Percentiles rank a stretch among this genome's conserved stretches.
phyloP scores from a whole-genome alignment of 768 basidiomycete genomes.

The Chalciporus piperatus region DNA sequence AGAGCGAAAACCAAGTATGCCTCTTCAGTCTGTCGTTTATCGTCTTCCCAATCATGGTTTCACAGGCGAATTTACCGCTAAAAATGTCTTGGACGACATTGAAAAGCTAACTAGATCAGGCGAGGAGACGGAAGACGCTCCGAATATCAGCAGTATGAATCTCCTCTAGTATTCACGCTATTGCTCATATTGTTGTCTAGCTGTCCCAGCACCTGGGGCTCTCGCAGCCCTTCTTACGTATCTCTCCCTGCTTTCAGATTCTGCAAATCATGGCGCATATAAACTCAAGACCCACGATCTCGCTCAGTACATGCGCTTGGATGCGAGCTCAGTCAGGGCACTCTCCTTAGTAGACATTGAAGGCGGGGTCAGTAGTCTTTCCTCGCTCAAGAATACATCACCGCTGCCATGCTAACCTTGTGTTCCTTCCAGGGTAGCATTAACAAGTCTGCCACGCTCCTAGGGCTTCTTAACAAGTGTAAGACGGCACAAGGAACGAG shows the following conservation, averaged over 20 bases:
- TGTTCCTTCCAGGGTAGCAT: constrained; percentile 44
- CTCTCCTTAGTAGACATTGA: constrained; percentile 79
- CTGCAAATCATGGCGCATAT: constrained; percentile 77
- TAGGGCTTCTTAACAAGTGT: constrained; percentile 90
- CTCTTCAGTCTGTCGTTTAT: background rate
- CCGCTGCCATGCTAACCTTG: background rate
- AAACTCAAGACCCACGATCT: constrained; percentile 85
- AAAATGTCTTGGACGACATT: constrained; percentile 79
- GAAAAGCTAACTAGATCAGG: constrained; percentile 36
- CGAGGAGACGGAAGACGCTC: constrained; percentile 22
- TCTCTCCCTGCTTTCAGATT: constrained; percentile 73
- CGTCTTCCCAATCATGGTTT: background rate
- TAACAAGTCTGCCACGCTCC: constrained; percentile 81
- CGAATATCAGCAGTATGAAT: constrained; percentile 11
- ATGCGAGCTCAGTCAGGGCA: constrained; percentile 91
- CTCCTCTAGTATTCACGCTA: background rate
- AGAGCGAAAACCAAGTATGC: constrained; percentile 81
- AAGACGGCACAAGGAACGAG: constrained; percentile 94
- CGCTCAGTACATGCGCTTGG: constrained; percentile 92
- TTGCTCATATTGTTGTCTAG: constrained; percentile 36
- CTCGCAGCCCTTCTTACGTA: constrained; percentile 81
- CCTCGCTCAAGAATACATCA: background rate
- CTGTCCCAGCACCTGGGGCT: constrained; percentile 72
- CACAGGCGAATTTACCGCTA: constrained; percentile 79
- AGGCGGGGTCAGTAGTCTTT: constrained; percentile 33